Evolutionary conservation across 768 basidiomycete species (phyloP).

Genomic region (Trametes maxima): DNA sequence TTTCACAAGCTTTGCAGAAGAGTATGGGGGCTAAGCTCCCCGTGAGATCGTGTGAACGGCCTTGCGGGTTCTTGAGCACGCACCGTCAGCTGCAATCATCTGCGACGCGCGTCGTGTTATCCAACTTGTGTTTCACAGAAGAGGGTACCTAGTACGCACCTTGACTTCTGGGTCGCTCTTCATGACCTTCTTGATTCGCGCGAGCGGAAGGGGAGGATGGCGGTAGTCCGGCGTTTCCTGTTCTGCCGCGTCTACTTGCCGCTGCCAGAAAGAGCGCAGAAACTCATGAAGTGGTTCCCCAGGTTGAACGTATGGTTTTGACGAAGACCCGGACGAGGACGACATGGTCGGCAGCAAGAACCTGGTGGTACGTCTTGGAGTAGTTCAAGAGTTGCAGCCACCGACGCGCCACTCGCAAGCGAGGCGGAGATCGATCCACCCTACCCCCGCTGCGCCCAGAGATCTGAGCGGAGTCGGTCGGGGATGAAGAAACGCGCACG

Average conservation of each 20-base stretch:
- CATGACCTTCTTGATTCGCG: conserved; percentile 99
- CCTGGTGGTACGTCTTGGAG: neutral
- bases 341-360: conserved; percentile 19
- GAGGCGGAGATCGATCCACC: neutral
- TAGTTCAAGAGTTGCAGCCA: neutral
- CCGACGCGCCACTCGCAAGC: conserved; percentile 4
- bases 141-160: conserved; percentile 49
- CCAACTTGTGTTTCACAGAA: neutral
- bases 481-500: no score
- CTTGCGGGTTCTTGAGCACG: conserved; percentile 23
- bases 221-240: conserved; percentile 86
- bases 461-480: no score
- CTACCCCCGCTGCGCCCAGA: no score
- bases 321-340: conserved; percentile 22
- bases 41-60: neutral
- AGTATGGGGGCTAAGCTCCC: conserved; percentile 77
- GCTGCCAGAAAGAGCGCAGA: conserved; percentile 86
- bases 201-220: conserved; percentile 87
- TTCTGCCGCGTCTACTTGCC: conserved; percentile 85
- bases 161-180: conserved; percentile 97
- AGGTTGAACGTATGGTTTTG: conserved; percentile 71
- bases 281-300: conserved; percentile 89
- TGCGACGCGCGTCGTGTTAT: conserved; percentile 31
- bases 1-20: conserved; percentile 98
- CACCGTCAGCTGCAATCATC: conserved; percentile 99